Base-by-base conservation (phyloP, 2,329 filamentous ascomycete species). In the Talaromyces amestolkiae region DNA sequence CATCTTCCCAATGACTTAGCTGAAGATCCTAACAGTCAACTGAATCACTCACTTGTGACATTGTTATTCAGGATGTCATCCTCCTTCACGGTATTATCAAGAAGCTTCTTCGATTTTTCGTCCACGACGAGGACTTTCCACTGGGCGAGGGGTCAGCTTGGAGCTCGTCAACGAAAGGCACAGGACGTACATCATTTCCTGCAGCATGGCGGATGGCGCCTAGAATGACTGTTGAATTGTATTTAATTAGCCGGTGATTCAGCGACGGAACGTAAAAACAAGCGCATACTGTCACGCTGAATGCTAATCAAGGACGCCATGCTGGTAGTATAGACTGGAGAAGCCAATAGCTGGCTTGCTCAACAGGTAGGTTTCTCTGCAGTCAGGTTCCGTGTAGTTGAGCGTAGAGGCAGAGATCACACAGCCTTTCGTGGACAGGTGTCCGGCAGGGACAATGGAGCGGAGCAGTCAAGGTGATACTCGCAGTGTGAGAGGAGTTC, bases 101-200 rank as follows among this genome's bases (percentile, higher is more conserved):
- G 85, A 72, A 99, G 86, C 78, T 90, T 93, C 77, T 89, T 89
- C 76, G 92, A 93, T 65, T 83, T 85, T 71, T 91, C 89, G 80
- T 99, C 95, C 73, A 97, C 84, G 62, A 99, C 89, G 71, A 99
- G 83, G 70, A 97, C 91, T 86, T 98, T 99, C 95, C 95, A 99
- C 93, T 97, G 70, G 39, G 35, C 67, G 65, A 59, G 69, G 39
- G 7, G 41, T 63, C 61, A 63, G 61, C 37, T 33, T n/a, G 51
- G 51, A 58, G 27, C 41, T 47, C 13, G 39, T 39, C 35, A 63
- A 63, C 53, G 53, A 31, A 22, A 67, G 69, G 70, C 70, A 39
- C 9, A 53, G 68, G 72, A 74, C 75, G 68, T 84, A 95, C 91
- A 78, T 97, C 92, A 81, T 90, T 89, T 77, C 86, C 87, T 66